phyloP scores from a whole-genome alignment of 2,329 filamentous ascomycete genomes.

The Byssoonygena ceratinophila region DNA sequence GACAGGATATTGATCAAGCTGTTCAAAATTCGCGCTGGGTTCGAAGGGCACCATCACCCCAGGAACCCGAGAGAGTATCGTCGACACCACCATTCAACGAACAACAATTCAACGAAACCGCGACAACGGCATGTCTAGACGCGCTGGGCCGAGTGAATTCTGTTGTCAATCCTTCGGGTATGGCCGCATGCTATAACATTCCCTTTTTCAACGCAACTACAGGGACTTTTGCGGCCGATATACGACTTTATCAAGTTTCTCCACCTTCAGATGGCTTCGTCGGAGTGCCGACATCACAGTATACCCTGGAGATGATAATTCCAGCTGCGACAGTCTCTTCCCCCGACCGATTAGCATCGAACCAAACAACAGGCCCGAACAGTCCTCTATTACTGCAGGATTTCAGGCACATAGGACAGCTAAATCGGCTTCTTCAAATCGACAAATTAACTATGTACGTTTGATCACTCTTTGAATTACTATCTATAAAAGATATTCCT shows the following conservation, averaged over 20 bases:
- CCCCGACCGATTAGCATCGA: conserved; percentile 14
- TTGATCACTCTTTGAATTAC: not conserved
- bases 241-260: conserved; percentile 62
- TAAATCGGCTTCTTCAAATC: conserved; percentile 21
- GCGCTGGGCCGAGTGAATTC: conserved; percentile 46
- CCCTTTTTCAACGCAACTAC: conserved; percentile 53
- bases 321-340: conserved; percentile 20
- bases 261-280: conserved; percentile 43
- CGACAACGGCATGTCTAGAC: conserved; percentile 48
- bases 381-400: conserved; percentile 22
- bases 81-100: conserved; percentile 36
- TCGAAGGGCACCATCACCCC: conserved; percentile 11
- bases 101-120: conserved; percentile 29
- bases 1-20: conserved; percentile 7
- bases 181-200: conserved; percentile 74
- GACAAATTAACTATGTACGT: conserved; percentile 25
- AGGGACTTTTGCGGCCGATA: conserved; percentile 65
- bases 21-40: not conserved
- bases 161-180: conserved; percentile 60
- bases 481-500: not conserved
- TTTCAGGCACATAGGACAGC: conserved; percentile 26
- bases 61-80: conserved; percentile 2
- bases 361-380: conserved; percentile 6
- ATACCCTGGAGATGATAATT: conserved; percentile 23
- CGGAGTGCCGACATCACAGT: conserved; percentile 28